These are phyloP conservation scores for Euryodendron excelsum DNA, from an alignment of 148 eudicot species.

Conservation along the genomic window DNA sequence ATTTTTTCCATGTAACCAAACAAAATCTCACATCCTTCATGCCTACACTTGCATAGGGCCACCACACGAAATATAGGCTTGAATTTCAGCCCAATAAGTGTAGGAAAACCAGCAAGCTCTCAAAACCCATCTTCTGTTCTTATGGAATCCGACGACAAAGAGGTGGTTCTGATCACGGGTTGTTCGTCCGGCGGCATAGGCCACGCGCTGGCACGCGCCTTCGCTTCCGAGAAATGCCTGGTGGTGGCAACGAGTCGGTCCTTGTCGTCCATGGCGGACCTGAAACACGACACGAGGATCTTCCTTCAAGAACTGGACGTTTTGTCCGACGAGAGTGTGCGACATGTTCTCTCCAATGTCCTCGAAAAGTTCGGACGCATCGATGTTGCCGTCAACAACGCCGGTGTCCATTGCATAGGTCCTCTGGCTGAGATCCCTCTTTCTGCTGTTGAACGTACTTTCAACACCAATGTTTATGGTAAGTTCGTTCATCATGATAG, in stretches of 20 bases:
- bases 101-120: too few species aligned
- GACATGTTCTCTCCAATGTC: constrained; percentile 38
- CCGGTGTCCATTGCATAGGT: constrained; percentile 81
- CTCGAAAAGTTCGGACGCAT: constrained; percentile 61
- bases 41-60: too few species aligned
- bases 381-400: constrained; percentile 76
- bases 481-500: not conserved
- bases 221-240: constrained; percentile 58
- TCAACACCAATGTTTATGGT: constrained; percentile 86
- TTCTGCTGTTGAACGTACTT: constrained; percentile 46
- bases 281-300: constrained; percentile 35
- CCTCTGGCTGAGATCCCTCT: constrained; percentile 88
- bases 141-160: constrained; percentile 27
- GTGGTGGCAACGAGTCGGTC: constrained; percentile 77
- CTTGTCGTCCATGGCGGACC: constrained; percentile 52
- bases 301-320: constrained; percentile 72
- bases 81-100: too few species aligned
- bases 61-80: too few species aligned
- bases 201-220: constrained; percentile 69
- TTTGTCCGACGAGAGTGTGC: constrained; percentile 55
- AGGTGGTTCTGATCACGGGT: constrained; percentile 76
- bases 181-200: constrained; percentile 86
- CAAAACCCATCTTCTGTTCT: not conserved
- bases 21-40: too few species aligned
- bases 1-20: too few species aligned